Base-by-base conservation (phyloP, 139 green algal genomes). In the Closterium sp. region DNA sequence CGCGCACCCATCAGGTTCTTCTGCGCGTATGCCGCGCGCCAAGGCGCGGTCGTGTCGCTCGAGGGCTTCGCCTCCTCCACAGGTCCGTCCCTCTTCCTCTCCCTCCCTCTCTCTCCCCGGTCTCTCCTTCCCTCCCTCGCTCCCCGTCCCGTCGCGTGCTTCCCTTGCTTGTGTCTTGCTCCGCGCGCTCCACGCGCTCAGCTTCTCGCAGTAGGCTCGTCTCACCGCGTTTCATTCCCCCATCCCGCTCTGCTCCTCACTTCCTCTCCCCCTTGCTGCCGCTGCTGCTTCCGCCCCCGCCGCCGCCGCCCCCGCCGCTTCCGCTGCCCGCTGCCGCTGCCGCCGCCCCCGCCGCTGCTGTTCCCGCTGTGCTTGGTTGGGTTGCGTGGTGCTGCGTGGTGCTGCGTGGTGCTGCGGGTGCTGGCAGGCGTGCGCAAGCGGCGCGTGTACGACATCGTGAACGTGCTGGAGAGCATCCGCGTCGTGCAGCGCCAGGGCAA, bases 401-500 rank as follows among this genome's bases (percentile, higher is more conserved):
- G 38, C 33, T 32, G 86, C 86, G 8, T 89, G 35, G 12, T 16
- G 12, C 84, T 89, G n/a, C 86, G 28, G 8, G 86, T 91, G 88
- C 0, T 30, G 10, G 85, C 91, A 93, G 93, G 93, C 12, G 96
- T 97, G 84, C 93, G 95, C 34, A 94, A 97, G 28, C 95, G 96
- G 66, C 93, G 96, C 32, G 94, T 98, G 34, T 98, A 98, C 84
- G 96, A 98, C 93, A 96, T 98, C 69, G 96, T 97, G 69, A 98
- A 97, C 92, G 96, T 98, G 28, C 94, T 98, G 34, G 96, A 98
- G 92, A 93, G 93, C 7, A 92, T 97, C 10, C 92, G 96, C 90
- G 96, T 97, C 34, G 35, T 97, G 19, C 87, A 91, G 34, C 91
- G 94, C 6, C 93, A 93, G 87, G 95, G 93, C 33, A 96, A 96